Base-by-base conservation (phyloP, 2,329 filamentous ascomycete species). In the Stemphylium vesicarium region DNA sequence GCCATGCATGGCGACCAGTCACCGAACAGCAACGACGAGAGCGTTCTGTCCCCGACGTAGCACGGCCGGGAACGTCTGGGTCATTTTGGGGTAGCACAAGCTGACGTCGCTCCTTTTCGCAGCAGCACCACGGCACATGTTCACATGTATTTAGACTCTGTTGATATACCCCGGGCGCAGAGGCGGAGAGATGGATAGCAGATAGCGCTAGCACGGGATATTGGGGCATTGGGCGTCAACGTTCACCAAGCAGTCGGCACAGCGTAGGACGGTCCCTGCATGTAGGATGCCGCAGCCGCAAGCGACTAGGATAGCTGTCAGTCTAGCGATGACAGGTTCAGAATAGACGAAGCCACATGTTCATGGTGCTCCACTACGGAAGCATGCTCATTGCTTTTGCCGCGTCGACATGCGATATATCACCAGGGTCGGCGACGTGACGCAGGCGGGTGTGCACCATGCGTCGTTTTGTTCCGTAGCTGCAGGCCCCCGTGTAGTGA, bases 211-310 rank as follows among this genome's bases (percentile, higher is more conserved):
- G 26, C 26, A 29, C 9, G 26, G 26, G 26, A 29, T 26, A 26
- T 26, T 26, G 4, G 24, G 37, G 15, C 13, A 16, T 12, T 20
- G 41, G 29, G 29, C 8, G 29, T 43, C 41, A 33, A 31, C 29
- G 10, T 29, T 29, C 26, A 29, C 26, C 26, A 29, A 41, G 12
- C 37, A 36, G 44, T 42, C 16, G 44, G 22, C 44, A 18, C 37
- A 42, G 44, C 20, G 44, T 53, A 33, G 44, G 44, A 39, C 45
- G 47, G 52, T 31, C 52, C 52, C 52, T 55, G 52, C 48, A 56
- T 51, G 48, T 36, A 42, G 48, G 48, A 56, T 47, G 53, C 53
- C 31, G 53, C 26, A 16, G 39, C 49, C 36, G 50, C 42, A 44
- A 42, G 35, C n/a, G 46, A 32, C 41, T 46, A 51, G 53, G 47